These are phyloP conservation scores for Fusarium transvaalense DNA, from an alignment of 2,329 filamentous ascomycete genomes.

Conservation along the genomic window DNA sequence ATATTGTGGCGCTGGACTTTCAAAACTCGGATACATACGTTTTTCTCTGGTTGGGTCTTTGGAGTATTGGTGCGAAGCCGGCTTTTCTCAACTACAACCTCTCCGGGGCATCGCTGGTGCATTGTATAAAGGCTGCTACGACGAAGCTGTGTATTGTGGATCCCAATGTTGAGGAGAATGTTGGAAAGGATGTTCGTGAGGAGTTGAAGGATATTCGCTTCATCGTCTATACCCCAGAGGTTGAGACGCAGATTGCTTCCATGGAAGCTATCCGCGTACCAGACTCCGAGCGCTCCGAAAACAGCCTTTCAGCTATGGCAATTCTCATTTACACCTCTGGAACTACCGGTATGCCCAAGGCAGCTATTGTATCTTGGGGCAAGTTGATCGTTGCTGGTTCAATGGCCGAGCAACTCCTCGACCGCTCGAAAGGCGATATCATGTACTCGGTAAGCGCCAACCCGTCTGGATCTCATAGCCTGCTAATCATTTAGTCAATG, in stretches of 20 bases:
- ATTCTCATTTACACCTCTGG: constrained; percentile 88
- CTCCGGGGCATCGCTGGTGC: constrained; percentile 74
- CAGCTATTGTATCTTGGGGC: constrained; percentile 79
- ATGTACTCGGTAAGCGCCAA: constrained; percentile 75
- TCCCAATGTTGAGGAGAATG: constrained; percentile 64
- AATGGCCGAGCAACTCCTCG: constrained; percentile 61
- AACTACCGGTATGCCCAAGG: constrained; percentile 86
- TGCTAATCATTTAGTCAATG: constrained; percentile 72
- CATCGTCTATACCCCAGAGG: constrained; percentile 69
- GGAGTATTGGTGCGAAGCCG: constrained; percentile 84
- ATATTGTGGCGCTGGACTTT: constrained; percentile 85
- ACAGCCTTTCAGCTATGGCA: constrained; percentile 68
- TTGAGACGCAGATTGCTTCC: constrained; percentile 66
- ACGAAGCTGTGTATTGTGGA: constrained; percentile 79
- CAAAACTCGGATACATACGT: constrained; percentile 85
- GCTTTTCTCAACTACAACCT: constrained; percentile 93
- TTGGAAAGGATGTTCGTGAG: constrained; percentile 69
- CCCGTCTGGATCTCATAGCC: not conserved
- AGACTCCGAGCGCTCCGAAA: constrained; percentile 66
- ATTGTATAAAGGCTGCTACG: constrained; percentile 78
- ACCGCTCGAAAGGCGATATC: constrained; percentile 71
- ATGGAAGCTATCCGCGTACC: constrained; percentile 68
- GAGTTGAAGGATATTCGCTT: constrained; percentile 67
- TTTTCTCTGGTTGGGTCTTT: constrained; percentile 81
- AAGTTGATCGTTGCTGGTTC: constrained; percentile 68